These are phyloP conservation scores for Lepiota brunneoincarnata DNA, from an alignment of 768 basidiomycete species.

Conservation along the genomic window DNA sequence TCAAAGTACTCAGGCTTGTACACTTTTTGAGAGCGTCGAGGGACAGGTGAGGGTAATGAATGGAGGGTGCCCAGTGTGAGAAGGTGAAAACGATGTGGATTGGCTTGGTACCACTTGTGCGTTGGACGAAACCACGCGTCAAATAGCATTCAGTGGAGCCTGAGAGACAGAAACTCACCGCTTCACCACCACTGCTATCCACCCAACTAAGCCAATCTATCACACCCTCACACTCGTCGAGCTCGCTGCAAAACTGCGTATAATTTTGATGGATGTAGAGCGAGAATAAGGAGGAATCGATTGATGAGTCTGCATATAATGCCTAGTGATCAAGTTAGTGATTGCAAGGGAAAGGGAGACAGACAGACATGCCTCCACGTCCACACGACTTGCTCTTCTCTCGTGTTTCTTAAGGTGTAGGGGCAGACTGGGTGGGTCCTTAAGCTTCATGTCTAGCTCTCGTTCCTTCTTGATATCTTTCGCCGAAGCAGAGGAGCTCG, in stretches of 20 bases:
- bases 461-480: constrained; percentile 65
- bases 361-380: constrained; percentile 58
- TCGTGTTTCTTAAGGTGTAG: constrained; percentile 56
- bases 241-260: constrained; percentile 72
- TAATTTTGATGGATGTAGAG: constrained; percentile 96
- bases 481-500: constrained; percentile 48
- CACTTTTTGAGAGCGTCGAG: constrained; percentile 73
- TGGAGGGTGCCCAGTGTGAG: constrained; percentile 82
- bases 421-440: constrained; percentile 57
- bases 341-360: neutral
- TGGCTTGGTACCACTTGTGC: constrained; percentile 59
- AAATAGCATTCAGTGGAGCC: neutral
- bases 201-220: constrained; percentile 77
- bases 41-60: constrained; percentile 83
- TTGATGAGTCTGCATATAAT: constrained; percentile 81
- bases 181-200: constrained; percentile 65
- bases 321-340: constrained; percentile 35
- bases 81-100: constrained; percentile 86
- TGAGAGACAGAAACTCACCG: constrained; percentile 36
- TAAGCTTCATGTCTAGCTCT: constrained; percentile 51
- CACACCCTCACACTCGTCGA: constrained; percentile 71
- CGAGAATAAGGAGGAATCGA: constrained; percentile 87
- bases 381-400: constrained; percentile 68
- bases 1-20: constrained; percentile 89
- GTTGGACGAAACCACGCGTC: too few species aligned